Base-by-base conservation (phyloP, 768 basidiomycete species). In the Suillus plorans region DNA sequence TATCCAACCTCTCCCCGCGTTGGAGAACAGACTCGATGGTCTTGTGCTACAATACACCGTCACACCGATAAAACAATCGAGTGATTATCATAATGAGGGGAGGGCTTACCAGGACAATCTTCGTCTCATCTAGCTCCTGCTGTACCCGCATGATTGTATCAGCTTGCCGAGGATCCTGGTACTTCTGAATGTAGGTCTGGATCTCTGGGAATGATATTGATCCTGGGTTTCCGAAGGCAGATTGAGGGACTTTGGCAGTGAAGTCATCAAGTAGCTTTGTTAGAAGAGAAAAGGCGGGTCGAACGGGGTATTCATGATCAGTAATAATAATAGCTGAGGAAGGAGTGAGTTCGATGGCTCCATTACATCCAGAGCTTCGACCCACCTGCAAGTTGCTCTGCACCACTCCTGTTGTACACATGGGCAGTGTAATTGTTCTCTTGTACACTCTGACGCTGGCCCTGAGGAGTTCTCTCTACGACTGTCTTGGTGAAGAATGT, bases 61-160 rank as follows among this genome's bases (percentile, higher is more conserved):
- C 14, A 9, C 5, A 49, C 59, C 22, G 60, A 68, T 45, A 68
- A 37, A 44, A 58, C 56, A 20, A n/a, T 22, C 4, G 2, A 49
- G 49, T 20, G 28, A n/a, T 25, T 31, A 18, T 8, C 34, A n/a
- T 5, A 14, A n/a, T 13, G 34, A 18, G 44, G 12, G 39, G 28
- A 31, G 18, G 36, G 82, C 92, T 65, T 71, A 97, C 96, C 77
- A 99, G 80, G 55, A 99, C 88, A 69, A 99, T 97, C 90, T 99
- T 99, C 4, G 97, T 99, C 81, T 99, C 97, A 75, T 99, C 97
- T 61, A 99, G 79, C 75, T 99, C 97, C 73, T 95, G 91, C 77
- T 99, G 97, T 14, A 99, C 97, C 68, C 90, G 86, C 96, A 99
- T 97, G 73, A 99, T 98, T 22, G 93, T 90, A 80, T 99, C 97